Percentiles rank a stretch among this genome's conserved stretches.
These are phyloP conservation scores for Reutealis trisperma DNA, from an alignment of 345 rosid genomes.

Conservation along the genomic window DNA sequence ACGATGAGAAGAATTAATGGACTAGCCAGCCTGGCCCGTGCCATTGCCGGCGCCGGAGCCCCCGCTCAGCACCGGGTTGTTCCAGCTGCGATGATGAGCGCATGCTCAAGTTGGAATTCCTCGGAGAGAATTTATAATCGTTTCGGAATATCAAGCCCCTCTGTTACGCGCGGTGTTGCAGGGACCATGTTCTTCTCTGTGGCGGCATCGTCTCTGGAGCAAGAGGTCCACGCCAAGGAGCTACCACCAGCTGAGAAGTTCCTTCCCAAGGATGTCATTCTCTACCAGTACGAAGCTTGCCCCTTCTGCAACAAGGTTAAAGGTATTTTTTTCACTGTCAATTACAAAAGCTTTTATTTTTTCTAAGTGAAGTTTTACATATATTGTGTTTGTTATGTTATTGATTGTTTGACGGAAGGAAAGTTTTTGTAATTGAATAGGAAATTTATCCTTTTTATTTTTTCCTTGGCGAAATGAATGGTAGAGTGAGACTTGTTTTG, in stretches of 20 bases:
- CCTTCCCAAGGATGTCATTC: constrained; percentile 64
- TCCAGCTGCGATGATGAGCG: constrained; percentile 40
- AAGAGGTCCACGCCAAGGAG: constrained; percentile 72
- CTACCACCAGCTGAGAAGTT: constrained; percentile 38
- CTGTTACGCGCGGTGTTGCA: constrained; percentile 40
- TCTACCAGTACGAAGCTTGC: constrained; percentile 96
- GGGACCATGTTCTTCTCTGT: constrained; percentile 55
- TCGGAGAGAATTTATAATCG: constrained; percentile 33
- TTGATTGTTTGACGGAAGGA: too few relatives aligned
- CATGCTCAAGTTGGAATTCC: constrained; percentile 25
- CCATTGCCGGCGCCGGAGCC: constrained; percentile 28
- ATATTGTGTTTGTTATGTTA: too few relatives aligned
- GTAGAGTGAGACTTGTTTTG: neutral
- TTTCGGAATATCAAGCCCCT: constrained; percentile 33
- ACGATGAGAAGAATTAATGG: constrained; percentile 59
- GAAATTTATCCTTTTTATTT: neutral
- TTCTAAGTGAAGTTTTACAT: neutral
- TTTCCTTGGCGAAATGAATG: neutral
- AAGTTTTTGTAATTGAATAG: neutral
- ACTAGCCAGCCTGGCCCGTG: constrained; percentile 40
- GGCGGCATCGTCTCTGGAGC: constrained; percentile 49
- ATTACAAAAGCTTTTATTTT: neutral
- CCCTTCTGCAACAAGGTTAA: constrained; percentile 96
- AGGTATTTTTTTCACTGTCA: constrained; percentile 40
- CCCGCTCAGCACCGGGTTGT: constrained; percentile 37